Evolutionary conservation across 2,329 filamentous ascomycete species (phyloP).

Genomic region (Fusarium protoensiforme): DNA sequence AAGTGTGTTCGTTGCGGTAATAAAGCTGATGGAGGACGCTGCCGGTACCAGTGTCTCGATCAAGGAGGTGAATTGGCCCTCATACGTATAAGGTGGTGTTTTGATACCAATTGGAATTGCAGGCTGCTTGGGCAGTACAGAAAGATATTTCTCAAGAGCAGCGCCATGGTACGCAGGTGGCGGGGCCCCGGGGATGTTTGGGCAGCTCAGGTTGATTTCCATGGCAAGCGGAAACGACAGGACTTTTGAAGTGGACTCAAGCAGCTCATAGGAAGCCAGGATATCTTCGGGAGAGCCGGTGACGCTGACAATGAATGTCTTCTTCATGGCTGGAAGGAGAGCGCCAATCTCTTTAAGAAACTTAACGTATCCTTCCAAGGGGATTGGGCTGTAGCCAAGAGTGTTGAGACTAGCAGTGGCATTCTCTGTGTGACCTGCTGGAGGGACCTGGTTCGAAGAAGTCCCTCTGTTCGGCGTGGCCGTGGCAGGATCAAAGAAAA

Average conservation of each 20-base stretch:
- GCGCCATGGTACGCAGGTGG: conserved; percentile 75
- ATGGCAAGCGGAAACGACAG: conserved; percentile 67
- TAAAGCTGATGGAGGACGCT: conserved; percentile 64
- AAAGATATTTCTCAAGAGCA: conserved; percentile 66
- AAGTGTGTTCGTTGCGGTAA: conserved; percentile 79
- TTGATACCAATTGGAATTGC: conserved; percentile 70
- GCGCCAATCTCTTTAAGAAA: conserved; percentile 62
- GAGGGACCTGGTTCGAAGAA: conserved; percentile 27
- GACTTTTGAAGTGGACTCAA: conserved; percentile 39
- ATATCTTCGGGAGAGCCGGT: conserved; percentile 73
- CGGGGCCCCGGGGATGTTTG: conserved; percentile 75
- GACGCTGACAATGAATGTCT: conserved; percentile 76
- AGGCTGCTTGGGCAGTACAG: conserved; percentile 53
- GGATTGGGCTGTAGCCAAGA: conserved; percentile 77
- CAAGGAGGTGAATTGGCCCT: conserved; percentile 70
- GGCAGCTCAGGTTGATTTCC: conserved; percentile 83
- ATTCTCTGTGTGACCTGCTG: conserved; percentile 33
- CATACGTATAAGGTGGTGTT: conserved; percentile 80
- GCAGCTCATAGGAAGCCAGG: conserved; percentile 55
- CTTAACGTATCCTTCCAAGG: conserved; percentile 67
- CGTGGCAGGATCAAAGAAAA: conserved; percentile 68
- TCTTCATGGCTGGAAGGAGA: conserved; percentile 45
- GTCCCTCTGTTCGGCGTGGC: conserved; percentile 31
- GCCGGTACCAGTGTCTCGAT: conserved; percentile 59
- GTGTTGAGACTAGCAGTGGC: conserved; percentile 70